Evolutionary conservation across 2,329 filamentous ascomycete species (phyloP).

Genomic region (Lasiodiplodia citricola): DNA sequence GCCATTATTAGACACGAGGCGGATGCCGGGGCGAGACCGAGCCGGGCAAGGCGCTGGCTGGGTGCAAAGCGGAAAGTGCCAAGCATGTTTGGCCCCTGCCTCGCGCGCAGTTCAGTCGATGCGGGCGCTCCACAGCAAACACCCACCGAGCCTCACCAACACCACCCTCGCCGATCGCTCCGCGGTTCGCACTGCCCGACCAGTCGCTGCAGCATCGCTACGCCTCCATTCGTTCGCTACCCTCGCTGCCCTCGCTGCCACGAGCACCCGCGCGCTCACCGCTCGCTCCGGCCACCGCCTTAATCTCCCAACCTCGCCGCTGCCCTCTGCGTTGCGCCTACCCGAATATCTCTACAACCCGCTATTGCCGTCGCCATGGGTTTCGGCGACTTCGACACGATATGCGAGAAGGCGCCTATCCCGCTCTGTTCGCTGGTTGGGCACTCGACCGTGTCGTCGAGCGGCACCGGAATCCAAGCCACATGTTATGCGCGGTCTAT

Average conservation of each 20-base stretch:
- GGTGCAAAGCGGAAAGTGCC: neutral
- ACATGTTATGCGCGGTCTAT: constrained; percentile 94
- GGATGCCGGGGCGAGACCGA: constrained; percentile 3
- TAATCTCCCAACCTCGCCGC: constrained; percentile 4
- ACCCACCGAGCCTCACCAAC: constrained; percentile 9
- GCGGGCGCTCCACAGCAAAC: constrained; percentile 22
- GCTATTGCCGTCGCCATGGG: constrained; percentile 64
- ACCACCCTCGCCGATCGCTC: constrained; percentile 20
- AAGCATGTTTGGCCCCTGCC: constrained; percentile 21
- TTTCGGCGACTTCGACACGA: constrained; percentile 87
- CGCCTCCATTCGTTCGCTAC: constrained; percentile 8
- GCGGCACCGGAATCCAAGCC: constrained; percentile 79
- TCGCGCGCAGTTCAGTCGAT: neutral
- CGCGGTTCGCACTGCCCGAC: neutral
- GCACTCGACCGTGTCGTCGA: constrained; percentile 70
- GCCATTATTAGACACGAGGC: constrained; percentile 22
- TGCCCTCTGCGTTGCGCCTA: neutral
- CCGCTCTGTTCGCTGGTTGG: constrained; percentile 89
- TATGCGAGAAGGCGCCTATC: constrained; percentile 84
- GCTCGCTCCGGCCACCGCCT: constrained; percentile 11
- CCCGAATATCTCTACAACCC: neutral
- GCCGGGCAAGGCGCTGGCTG: neutral
- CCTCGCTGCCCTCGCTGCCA: neutral
- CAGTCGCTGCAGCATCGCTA: constrained; percentile 10
- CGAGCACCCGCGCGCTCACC: neutral